Base-by-base conservation (phyloP, 2,329 filamentous ascomycete genomes). In the Tympanopsis confertula region DNA sequence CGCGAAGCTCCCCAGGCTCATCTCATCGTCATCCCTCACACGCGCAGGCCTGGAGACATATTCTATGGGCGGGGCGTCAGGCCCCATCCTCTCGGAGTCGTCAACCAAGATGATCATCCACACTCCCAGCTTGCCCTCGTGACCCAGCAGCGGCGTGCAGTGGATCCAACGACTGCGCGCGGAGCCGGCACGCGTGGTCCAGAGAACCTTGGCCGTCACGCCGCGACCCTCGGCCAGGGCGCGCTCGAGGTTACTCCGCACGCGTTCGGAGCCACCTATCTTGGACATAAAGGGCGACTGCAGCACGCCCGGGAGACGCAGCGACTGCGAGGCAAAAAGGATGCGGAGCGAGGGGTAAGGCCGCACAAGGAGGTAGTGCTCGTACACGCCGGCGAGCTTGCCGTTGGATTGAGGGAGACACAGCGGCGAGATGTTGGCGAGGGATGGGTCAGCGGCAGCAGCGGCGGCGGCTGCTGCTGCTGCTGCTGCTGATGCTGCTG, bases 141-240 rank as follows among this genome's bases (percentile, higher is more conserved):
- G 33, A n/a, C 45, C 43, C 10, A 46, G 36, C 30, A 47, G 41
- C 12, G 45, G 45, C 5, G 45, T 47, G 33, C 44, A 47, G 32
- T 47, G 45, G 17, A 47, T 45, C 45, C 45, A 47, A 17, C 44
- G 39, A 7, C 7, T 7, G 7, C 22, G 7, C 22, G 22, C n/a
- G 7, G 7, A 10, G 7, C 22, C n/a, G 7, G 7, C 7, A n/a
- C 7, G 22, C 22, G 22, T 62, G 4, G 75, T 54, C 73, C 73
- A 78, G 36, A 69, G 63, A 20, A 78, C 67, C 42, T 75, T 74
- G 3, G 71, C 72, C 1, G 73, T 78, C 2, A 77, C 71, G 38
- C 73, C 71, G 30, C 69, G 67, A 2, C 71, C 71, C 46, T 71
- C 63, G 18, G 62, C 59, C 15, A 77, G 61, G 0, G 73, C 71